Base-by-base conservation (phyloP, 2,329 filamentous ascomycete species). In the Beauveria bassiana region DNA sequence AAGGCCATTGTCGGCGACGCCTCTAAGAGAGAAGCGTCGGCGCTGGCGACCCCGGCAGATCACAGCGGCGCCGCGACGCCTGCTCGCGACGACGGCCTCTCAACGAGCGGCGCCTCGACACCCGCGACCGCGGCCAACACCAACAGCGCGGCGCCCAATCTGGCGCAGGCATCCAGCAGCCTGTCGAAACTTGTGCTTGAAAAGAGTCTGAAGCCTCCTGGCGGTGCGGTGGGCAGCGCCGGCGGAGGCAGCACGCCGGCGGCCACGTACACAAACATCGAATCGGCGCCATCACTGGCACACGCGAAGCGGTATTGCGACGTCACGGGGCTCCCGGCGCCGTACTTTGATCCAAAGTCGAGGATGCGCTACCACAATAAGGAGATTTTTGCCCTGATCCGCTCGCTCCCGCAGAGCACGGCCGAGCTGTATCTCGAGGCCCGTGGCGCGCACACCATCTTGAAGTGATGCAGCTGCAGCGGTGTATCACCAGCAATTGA, bases 221-320 rank as follows among this genome's bases (percentile, higher is more conserved):
- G 49, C 14, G 52, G 52, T 12, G 14, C 16, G 49, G 26, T 20
- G 49, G 26, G 49, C 34, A 68, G 67, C 22, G 66, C 62, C 18
- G 57, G 46, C 26, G 50, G 38, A n/a, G 49, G 58, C 14, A 65
- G 68, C 5, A 88, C 87, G 0, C 90, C 89, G 0, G 84, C 82
- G 38, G 89, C 89, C 38, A 97, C 95, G 1, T 99, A 98, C 74
- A 96, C 91, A 7, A 98, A 97, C 71, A 96, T 99, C 65, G 95
- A 98, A 74, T 92, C 91, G 53, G 93, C 95, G 3, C 95, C 95
- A 45, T 95, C 90, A 62, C 79, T 98, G 68, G 88, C 88, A 56
- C 89, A 91, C 67, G 85, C 90, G 71, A 92, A 88, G 75, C 90
- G 89, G 69, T 99, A 98, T 75, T 99, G 95, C 78, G 96, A 99